phyloP scores from a whole-genome alignment of 2,329 filamentous ascomycete species.

The Alternaria gansuensis region DNA sequence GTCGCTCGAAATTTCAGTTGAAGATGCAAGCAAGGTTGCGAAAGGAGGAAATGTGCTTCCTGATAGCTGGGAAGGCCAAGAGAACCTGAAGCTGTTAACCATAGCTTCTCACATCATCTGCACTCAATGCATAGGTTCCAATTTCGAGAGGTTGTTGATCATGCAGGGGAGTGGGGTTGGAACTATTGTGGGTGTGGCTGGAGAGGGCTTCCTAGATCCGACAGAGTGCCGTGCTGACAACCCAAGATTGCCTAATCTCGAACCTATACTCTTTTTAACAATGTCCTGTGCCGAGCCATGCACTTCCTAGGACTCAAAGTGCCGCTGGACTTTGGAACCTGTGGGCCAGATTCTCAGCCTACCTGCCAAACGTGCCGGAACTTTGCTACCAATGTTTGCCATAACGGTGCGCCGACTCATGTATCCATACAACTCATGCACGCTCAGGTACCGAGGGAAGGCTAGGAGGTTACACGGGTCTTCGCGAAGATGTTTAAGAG shows the following conservation, averaged over 20 bases:
- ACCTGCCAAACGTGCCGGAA: neutral
- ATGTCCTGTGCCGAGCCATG: neutral
- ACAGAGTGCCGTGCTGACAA: slow-evolving; percentile 1
- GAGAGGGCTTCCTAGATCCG: neutral
- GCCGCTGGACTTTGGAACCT: neutral
- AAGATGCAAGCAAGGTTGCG: neutral
- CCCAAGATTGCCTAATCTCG: slow-evolving; percentile 9
- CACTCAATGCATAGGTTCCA: neutral
- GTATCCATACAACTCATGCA: slow-evolving; percentile 10
- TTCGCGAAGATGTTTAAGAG: slow-evolving; percentile 7
- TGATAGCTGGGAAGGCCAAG: neutral
- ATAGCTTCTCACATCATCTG: neutral
- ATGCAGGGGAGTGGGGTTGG: neutral
- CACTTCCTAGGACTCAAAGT: neutral
- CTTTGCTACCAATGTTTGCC: slow-evolving; percentile 1
- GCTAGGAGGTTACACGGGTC: neutral
- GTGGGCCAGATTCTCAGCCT: neutral
- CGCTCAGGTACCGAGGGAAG: slow-evolving; percentile 1
- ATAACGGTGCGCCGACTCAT: slow-evolving; percentile 5
- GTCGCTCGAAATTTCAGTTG: neutral
- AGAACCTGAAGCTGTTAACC: neutral
- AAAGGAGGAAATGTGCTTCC: neutral
- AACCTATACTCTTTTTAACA: neutral
- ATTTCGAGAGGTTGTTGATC: neutral
- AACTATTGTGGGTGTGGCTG: neutral